Evolutionary conservation across 2,329 filamentous ascomycete genomes (phyloP), one percentile per base, ranked within the genome.

Genomic region (Claviceps spartinae): DNA sequence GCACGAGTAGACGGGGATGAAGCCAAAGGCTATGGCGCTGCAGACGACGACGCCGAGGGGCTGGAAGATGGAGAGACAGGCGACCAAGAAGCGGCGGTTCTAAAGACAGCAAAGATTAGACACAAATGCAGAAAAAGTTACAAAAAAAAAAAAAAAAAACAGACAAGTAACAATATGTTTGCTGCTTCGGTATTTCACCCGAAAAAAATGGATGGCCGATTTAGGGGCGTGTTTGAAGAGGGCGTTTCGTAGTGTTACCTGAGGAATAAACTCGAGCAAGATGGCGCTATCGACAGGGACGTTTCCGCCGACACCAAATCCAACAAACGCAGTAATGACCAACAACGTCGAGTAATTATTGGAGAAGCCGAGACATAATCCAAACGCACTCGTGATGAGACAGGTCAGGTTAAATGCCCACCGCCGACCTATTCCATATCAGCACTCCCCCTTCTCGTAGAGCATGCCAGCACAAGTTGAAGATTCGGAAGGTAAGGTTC

Each of bases 361-460:
- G 8, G 74, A 72, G 1, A 69, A 71, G 14, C 72, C 77, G 1
- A 79, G 67, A 22, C 69, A 72, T 0, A 79, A 62, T 8, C 77
- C 76, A 54, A 80, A 81, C 3, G 75, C 60, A 8, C 73, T 73
- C 1, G 74, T 67, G 50, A 79, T 68, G n/a, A 80, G 66, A 47
- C 76, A 76, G 0, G 77, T 80, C 40, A 78, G 57, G 58, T 80
- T 81, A 64, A 81, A 81, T 0, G 76, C 76, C 72, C 74, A 78
- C 51, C 69, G 68, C 34, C 77, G 71, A 50, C 67, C 69, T 50
- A 9, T 20, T 26, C 38, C 14, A 22, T 34, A 11, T 34, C 3
- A 34, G 9, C 30, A 34, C 9, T 34, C 3, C 9, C 9, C 9
- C 8, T 34, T 34, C 30, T 34, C 9, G 8, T 11, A 9, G 30